These are phyloP conservation scores for Berberis thunbergii DNA, from an alignment of 164 flowering plant species.

Conservation along the genomic window DNA sequence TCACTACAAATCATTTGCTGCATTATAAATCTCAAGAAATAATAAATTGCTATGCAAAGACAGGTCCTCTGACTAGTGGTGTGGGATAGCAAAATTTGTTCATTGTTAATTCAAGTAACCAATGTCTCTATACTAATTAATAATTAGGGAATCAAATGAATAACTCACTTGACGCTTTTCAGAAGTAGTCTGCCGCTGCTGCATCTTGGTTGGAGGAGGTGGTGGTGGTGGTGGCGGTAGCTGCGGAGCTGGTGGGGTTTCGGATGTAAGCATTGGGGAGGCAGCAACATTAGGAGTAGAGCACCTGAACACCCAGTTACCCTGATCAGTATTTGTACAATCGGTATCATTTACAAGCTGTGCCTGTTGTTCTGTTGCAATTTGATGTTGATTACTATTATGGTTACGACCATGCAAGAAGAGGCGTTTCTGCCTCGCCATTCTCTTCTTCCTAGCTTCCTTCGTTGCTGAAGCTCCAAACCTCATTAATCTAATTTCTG, in stretches of 20 bases:
- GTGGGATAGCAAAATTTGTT: not conserved
- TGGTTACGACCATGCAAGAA: constrained; percentile 8
- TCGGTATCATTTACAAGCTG: constrained; percentile 16
- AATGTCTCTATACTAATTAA: not conserved
- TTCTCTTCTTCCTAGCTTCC: constrained; percentile 16
- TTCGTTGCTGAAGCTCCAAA: constrained; percentile 34
- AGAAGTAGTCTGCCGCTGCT: constrained; percentile 27
- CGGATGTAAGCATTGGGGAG: constrained; percentile 10
- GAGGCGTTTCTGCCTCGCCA: constrained; percentile 13
- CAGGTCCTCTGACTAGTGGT: no score
- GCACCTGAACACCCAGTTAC: constrained; percentile 57
- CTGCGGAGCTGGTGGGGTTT: not conserved
- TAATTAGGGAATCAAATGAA: not conserved
- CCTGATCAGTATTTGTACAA: constrained; percentile 18
- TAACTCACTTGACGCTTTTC: constrained; percentile 51
- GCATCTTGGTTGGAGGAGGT: constrained; percentile 20
- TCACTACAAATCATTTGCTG: no score
- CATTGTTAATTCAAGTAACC: not conserved
- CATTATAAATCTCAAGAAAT: no score
- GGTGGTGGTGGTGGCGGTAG: constrained; percentile 18
- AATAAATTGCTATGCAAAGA: no score
- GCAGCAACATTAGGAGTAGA: constrained; percentile 11
- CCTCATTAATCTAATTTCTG: constrained; percentile 34
- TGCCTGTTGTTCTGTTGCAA: constrained; percentile 17
- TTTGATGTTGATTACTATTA: constrained; percentile 31